Base-by-base conservation (phyloP, 2,329 filamentous ascomycete genomes). In the Fusarium keratoplasticum region DNA sequence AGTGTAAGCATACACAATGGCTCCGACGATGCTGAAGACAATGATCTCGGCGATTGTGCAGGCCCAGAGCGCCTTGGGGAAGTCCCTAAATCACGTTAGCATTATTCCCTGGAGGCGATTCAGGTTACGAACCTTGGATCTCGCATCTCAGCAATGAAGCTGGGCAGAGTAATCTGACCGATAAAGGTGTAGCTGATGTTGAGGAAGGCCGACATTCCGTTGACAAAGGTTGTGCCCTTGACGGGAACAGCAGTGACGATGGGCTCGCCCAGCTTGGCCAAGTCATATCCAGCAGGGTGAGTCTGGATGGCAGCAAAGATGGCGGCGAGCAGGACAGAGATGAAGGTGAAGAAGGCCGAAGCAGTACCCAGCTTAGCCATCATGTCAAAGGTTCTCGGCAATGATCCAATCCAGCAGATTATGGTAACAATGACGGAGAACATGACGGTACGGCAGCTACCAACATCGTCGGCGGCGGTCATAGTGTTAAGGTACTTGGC, bases 181-280 rank as follows among this genome's bases (percentile, higher is more conserved):
- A 98, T 98, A 80, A 98, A 98, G 0, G 95, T 98, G 82, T 98
- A 98, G 83, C 92, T 94, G 80, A 98, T 98, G 83, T 98, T 98
- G 81, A 98, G 88, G 83, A 98, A 98, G 0, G 95, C 95, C 62
- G 91, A 95, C 88, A 97, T 92, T 25, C 92, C 95, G 4, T 88
- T 86, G 5, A 97, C 94, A 76, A 97, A 98, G 0, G 93, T 93
- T 0, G 94, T 97, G 20, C 92, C 90, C 3, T 86, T 82, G 4
- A 91, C 83, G 0, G 95, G 93, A 22, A 95, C 80, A 0, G 90
- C 90, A 0, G 91, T 90, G 7, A 96, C 92, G 9, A 89, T 87
- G 0, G 93, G 92, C 7, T 90, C 87, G 1, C 94, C 94, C 22
- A 78, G 42, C 27, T 75, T 74, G 22, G 85, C 84, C 0, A 87